Percentiles rank a stretch among this genome's conserved stretches.
phyloP scores from a whole-genome alignment of 305 asterid species.

The Ilex paraguariensis region DNA sequence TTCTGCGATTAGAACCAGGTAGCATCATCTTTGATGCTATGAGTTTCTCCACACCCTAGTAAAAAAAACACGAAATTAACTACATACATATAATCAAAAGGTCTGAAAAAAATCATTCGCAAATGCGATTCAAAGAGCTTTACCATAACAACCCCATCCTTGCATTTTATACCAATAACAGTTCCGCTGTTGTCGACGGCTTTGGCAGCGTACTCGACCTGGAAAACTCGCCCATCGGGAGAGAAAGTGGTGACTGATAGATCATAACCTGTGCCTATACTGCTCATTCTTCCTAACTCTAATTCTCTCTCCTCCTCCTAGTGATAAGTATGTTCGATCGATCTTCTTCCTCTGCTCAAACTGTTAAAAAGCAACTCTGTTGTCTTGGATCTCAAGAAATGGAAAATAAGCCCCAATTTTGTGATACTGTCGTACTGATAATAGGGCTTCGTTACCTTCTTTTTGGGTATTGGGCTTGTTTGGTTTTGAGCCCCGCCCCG shows the following conservation, averaged over 20 bases:
- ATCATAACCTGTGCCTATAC: slow-evolving; percentile 95
- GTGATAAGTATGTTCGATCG: too few relatives aligned
- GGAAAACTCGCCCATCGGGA: slow-evolving; percentile 97
- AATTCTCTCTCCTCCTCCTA: too few relatives aligned
- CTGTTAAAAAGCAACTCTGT: too few relatives aligned
- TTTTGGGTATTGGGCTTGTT: too few relatives aligned
- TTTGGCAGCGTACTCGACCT: slow-evolving; percentile 98
- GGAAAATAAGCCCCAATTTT: too few relatives aligned
- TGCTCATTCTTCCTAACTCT: slow-evolving; percentile 42
- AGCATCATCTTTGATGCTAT: slow-evolving; percentile 97
- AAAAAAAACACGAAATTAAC: neutral
- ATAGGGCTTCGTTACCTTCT: too few relatives aligned
- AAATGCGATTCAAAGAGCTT: neutral
- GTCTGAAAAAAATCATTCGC: neutral
- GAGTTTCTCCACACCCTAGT: slow-evolving; percentile 93
- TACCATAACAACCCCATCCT: slow-evolving; percentile 91
- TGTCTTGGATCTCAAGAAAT: too few relatives aligned
- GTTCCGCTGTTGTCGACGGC: slow-evolving; percentile 98
- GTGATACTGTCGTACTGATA: too few relatives aligned
- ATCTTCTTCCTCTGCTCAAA: too few relatives aligned
- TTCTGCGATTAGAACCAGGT: slow-evolving; percentile 89
- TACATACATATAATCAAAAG: neutral
- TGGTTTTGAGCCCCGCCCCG: too few relatives aligned
- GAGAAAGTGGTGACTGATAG: slow-evolving; percentile 97
- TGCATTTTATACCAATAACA: slow-evolving; percentile 97